Base-by-base conservation (phyloP, 768 basidiomycete species). In the Calvatia gigantea region DNA sequence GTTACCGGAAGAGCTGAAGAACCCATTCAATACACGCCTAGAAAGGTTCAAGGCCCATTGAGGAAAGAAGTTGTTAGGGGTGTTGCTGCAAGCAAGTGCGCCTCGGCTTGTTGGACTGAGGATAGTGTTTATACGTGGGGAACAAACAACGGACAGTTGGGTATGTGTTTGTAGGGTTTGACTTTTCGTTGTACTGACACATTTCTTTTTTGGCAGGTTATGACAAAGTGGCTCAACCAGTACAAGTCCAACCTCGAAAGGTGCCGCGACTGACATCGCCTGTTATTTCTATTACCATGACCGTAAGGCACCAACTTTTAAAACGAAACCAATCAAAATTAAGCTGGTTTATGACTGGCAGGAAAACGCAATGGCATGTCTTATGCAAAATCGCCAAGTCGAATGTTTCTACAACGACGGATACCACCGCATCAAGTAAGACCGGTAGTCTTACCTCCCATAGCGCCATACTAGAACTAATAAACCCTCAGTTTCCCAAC, bases 71-170 rank as follows among this genome's bases (percentile, higher is more conserved):
- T 75, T 27, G 85, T 96, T 2, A 71, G 72, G 27, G 97, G 96
- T 27, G 79, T 97, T 6, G 89, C 94, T 0, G 94, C 95, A 0
- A 91, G 88, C 61, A 88, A 91, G 65, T 84, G 81, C 19, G 87
- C 93, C 14, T 94, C 91, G 12, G 93, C 85, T 4, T 95, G 93
- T 69, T 97, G 92, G 91, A 94, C 93, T 0, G 72, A 73, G 3
- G 69, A 67, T 8, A 72, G 83, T 39, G 80, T 93, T 1, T 94
- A 80, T 67, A 93, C 92, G 0, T 98, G 94, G 94, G 97, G 97
- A 0, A 91, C 87, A 23, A 97, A 98, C 68, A 80, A 78, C 38
- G 97, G 97, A 0, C 97, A 99, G 67, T 77, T 98, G 3, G 95
- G 94, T 85, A 58, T 51, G 78, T 64, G 23, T 33, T 31, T 14